A percentile compares a stretch with the other conserved stretches of the same genome.
These are phyloP conservation scores for Chondrus crispus DNA, from an alignment of 23 red algal genomes.

Conservation along the genomic window DNA sequence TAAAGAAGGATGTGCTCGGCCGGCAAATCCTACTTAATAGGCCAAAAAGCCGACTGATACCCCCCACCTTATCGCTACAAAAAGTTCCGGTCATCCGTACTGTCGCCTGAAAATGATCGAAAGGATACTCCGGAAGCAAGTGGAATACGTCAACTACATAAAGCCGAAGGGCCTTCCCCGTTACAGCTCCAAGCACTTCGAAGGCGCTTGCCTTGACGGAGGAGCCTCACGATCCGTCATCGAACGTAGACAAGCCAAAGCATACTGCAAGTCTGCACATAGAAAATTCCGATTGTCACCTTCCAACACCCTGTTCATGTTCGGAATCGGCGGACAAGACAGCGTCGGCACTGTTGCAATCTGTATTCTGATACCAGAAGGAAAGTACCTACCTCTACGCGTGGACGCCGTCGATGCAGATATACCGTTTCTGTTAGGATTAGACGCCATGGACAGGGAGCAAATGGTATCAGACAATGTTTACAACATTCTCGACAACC, in stretches of 20 bases:
- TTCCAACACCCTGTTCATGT: neutral
- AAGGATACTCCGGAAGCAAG: no score
- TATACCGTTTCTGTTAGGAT: neutral
- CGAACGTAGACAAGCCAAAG: neutral
- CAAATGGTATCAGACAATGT: neutral
- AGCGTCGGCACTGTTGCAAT: neutral
- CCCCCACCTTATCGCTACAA: neutral
- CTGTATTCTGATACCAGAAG: neutral
- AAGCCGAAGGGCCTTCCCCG: neutral
- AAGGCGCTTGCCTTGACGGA: neutral
- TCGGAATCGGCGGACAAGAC: neutral
- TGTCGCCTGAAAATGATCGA: neutral
- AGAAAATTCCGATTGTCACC: neutral
- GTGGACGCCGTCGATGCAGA: constrained; percentile 8
- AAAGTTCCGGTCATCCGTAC: neutral
- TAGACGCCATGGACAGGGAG: neutral
- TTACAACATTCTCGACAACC: neutral
- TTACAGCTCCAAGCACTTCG: neutral
- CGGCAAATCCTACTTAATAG: neutral
- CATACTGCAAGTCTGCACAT: neutral
- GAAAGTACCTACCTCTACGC: neutral
- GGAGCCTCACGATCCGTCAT: constrained; percentile 1
- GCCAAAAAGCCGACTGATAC: neutral
- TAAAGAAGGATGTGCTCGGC: neutral
- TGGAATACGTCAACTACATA: no score